Conservation (phyloP, 2,329 filamentous ascomycete species). For the Colletotrichum endophyticum region DNA sequence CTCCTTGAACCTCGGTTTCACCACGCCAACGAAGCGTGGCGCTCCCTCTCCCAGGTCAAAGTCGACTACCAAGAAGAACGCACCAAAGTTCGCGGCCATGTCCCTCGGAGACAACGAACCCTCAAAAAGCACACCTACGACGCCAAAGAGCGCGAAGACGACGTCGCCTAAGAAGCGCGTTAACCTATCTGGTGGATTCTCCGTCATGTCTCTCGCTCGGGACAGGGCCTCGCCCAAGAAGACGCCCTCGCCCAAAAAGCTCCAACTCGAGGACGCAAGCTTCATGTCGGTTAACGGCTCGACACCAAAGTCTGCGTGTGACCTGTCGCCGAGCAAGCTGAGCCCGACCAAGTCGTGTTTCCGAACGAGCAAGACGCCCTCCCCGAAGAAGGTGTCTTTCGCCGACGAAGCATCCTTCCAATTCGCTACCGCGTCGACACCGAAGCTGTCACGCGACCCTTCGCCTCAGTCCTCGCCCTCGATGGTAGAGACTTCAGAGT, state of each 20-base stretch:
- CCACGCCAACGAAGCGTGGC: constrained; percentile 10
- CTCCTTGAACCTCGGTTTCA: background rate
- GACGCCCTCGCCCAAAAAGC: background rate
- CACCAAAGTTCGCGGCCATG: background rate
- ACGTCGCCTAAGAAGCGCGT: background rate
- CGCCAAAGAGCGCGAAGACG: background rate
- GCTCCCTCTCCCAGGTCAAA: background rate
- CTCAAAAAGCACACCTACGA: background rate
- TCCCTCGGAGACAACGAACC: background rate
- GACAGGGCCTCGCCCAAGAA: background rate
- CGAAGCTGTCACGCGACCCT: background rate
- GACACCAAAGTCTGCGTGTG: background rate
- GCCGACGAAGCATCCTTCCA: constrained; percentile 4
- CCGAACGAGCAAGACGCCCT: background rate
- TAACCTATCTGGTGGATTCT: background rate
- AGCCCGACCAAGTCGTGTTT: background rate
- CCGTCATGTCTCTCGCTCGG: background rate
- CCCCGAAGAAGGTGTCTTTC: constrained; percentile 13
- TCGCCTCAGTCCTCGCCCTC: constrained; percentile 4
- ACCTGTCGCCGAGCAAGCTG: background rate
- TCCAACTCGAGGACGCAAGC: background rate
- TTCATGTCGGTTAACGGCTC: background rate
- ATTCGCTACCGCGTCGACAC: background rate
- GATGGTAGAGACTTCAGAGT: background rate
- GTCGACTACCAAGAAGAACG: constrained; percentile 8